These are phyloP conservation scores for Ganoderma meredithae DNA, from an alignment of 1,284 basidiomycete genomes.

Conservation along the genomic window DNA sequence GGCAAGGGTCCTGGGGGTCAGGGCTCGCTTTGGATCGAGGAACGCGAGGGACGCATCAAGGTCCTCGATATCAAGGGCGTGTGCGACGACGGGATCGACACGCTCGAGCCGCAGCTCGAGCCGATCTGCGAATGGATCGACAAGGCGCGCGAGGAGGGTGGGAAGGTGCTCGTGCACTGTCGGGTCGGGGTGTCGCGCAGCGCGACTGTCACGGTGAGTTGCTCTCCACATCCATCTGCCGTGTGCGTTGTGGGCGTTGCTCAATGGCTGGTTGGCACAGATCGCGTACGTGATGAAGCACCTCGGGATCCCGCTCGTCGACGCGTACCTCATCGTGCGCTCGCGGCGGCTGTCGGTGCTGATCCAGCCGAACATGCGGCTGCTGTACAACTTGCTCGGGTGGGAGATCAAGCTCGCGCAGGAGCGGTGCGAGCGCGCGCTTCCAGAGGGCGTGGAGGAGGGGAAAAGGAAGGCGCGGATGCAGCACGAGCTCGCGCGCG, in stretches of 20 bases:
- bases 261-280: conserved; percentile 40
- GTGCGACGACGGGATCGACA: conserved; percentile 96
- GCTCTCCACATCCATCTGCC: neutral
- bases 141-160: conserved; percentile 80
- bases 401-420: conserved; percentile 90
- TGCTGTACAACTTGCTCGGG: conserved; percentile 92
- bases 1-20: conserved; percentile 58
- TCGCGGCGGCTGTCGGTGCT: conserved; percentile 84
- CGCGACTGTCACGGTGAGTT: conserved; percentile 86
- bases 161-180: conserved; percentile 95
- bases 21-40: conserved; percentile 87
- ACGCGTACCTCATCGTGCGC: conserved; percentile 91
- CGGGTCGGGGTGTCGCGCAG: conserved; percentile 94
- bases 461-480: conserved; percentile 41
- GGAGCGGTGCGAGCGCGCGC: conserved; percentile 57
- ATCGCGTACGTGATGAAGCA: conserved; percentile 99
- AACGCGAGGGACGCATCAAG: conserved; percentile 86
- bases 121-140: conserved; percentile 96
- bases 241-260: conserved; percentile 15
- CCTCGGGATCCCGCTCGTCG: conserved; percentile 86
- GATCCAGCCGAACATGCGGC: conserved; percentile 93
- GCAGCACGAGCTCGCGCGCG: conserved; percentile 63
- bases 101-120: conserved; percentile 86
- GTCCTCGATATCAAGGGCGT: conserved; percentile 91
- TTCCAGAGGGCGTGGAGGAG: conserved; percentile 44